phyloP scores from a whole-genome alignment of 2,329 filamentous ascomycete species.

The Colletotrichum chrysophilum region DNA sequence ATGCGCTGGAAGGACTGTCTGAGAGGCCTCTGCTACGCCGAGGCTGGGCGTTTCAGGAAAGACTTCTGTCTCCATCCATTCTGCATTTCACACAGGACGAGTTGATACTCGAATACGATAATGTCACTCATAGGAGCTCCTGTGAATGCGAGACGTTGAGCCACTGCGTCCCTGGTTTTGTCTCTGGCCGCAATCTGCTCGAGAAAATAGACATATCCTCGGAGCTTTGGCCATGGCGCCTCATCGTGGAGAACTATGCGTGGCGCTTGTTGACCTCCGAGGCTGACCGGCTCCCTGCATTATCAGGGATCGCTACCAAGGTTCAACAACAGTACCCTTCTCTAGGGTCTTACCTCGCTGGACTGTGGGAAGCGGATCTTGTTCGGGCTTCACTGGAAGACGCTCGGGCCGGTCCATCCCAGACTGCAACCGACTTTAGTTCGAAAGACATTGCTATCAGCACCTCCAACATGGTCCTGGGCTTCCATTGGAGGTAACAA shows the following conservation, averaged over 20 bases:
- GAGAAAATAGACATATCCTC: no score
- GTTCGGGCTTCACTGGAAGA: fast-evolving
- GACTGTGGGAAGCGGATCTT: background rate
- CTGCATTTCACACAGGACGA: background rate
- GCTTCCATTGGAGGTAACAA: no score
- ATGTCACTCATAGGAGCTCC: no score
- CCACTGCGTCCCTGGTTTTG: no score
- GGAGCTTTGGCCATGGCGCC: fast-evolving
- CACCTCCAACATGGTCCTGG: background rate
- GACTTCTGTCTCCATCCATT: fast-evolving
- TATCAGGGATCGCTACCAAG: background rate
- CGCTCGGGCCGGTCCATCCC: no score
- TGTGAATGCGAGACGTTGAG: no score
- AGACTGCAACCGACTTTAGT: background rate
- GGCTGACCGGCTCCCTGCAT: background rate
- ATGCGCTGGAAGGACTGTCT: no score
- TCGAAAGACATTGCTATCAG: background rate
- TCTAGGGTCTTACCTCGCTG: fast-evolving
- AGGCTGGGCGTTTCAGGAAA: background rate
- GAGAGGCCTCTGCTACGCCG: background rate
- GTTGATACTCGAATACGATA: no score
- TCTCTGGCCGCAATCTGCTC: no score
- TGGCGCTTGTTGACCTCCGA: background rate
- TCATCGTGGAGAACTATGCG: fast-evolving
- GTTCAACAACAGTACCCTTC: fast-evolving